Evolutionary conservation across 306 rosid species (phyloP), one percentile per base, ranked within the genome.

Genomic region (Cyclanthera cordifolia): DNA sequence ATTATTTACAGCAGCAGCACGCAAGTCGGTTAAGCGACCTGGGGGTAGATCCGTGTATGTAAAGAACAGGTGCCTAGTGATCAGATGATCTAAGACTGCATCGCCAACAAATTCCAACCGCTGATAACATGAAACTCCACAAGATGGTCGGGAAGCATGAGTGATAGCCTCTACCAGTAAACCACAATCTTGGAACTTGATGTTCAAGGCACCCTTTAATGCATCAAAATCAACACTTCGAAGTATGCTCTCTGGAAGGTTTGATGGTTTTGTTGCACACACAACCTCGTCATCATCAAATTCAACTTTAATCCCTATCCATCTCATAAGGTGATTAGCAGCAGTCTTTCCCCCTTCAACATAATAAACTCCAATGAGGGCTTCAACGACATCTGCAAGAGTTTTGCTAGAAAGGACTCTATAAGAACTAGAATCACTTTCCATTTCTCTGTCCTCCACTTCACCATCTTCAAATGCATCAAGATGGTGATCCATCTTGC

Each of bases 1-100:
- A 72, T 93, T 90, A 79, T 93, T 93, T 25, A 93, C 99, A 78
- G 99, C 99, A 81, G 99, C 99, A 78, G 99, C 99, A 41, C 96
- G 85, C 66, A 93, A 89, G 78, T 93, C 99, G 53, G 99, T 93
- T 81, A 93, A 82, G 53, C 99, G 86, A 73, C 99, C 99, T 0
- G 99, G 96, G 30, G 99, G 99, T 61, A 93, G 87, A 83, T 86
- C 78, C 13, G 95, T 90, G 83, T 93, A 93, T 5, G 95, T 83
- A 82, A 93, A 93, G 82, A 93, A 93, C 84, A 93, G 82, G 74
- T 93, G 95, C 86, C 73, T 86, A 21, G 99, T 93, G 53, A 93
- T 93, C 69, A 93, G 94, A 90, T 93, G 96, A 79, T 93, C 96
- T 69, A 93, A 79, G 75, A 93, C 91, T 9, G 99, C 99, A 79